Conservation (phyloP, 2,329 filamentous ascomycete species). For the Nemania diffusa region DNA sequence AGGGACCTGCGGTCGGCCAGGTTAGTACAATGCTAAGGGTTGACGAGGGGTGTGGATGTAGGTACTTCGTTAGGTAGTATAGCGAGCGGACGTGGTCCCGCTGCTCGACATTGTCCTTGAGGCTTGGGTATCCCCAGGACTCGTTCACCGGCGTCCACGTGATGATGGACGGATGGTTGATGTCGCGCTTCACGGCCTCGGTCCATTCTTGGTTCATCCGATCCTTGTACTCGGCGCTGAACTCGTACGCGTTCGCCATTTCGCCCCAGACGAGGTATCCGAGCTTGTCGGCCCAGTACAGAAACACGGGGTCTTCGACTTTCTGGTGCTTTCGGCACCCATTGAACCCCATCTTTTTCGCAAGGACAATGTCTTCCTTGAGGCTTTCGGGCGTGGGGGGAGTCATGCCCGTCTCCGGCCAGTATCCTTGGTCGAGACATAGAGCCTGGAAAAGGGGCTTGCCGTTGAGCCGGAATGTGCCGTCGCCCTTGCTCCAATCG, state of each 20-base stretch:
- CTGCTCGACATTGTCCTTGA: conserved; percentile 67
- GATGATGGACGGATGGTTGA: conserved; percentile 72
- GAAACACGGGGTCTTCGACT: conserved; percentile 69
- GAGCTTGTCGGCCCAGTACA: conserved; percentile 69
- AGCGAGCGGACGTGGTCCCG: conserved; percentile 71
- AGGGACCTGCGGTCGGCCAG: conserved; percentile 54
- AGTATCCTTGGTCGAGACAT: conserved; percentile 71
- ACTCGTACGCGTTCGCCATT: conserved; percentile 73
- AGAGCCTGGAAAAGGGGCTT: conserved; percentile 69
- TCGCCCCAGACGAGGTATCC: conserved; percentile 73
- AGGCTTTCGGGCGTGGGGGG: conserved; percentile 61
- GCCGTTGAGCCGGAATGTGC: conserved; percentile 68
- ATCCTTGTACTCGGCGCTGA: conserved; percentile 66
- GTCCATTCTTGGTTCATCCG: conserved; percentile 73
- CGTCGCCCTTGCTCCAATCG: conserved; percentile 67
- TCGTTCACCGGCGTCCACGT: conserved; percentile 75
- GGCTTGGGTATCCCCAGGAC: conserved; percentile 70
- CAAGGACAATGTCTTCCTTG: conserved; percentile 63
- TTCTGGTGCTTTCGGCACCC: conserved; percentile 74
- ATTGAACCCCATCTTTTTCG: conserved; percentile 71
- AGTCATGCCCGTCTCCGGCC: conserved; percentile 69
- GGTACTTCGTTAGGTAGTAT: conserved; percentile 72
- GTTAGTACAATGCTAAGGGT: neutral
- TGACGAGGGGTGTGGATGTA: neutral
- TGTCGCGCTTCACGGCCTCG: conserved; percentile 69